Evolutionary conservation across 768 basidiomycete species (phyloP).

Genomic region (Boletus barrowsii): DNA sequence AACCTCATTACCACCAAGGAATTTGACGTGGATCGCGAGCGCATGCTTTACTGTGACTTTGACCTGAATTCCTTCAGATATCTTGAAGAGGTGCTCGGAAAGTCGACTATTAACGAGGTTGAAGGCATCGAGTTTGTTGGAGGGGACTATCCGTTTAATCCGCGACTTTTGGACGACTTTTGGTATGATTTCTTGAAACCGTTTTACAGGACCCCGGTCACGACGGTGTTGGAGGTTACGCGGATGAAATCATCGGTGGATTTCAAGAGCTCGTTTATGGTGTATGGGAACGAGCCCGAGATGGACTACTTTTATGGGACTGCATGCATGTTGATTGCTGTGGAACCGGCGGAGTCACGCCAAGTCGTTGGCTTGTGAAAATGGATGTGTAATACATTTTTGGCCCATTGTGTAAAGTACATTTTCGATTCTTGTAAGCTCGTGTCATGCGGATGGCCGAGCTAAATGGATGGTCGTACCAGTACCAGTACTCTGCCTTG

Average conservation of each 20-base stretch:
- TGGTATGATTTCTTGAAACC: neutral
- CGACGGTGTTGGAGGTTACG: conserved; percentile 9
- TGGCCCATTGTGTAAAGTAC: too few relatives aligned
- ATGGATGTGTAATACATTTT: neutral
- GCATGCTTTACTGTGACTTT: too few relatives aligned
- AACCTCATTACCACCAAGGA: too few relatives aligned
- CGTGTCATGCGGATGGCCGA: too few relatives aligned
- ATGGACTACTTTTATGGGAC: conserved; percentile 11
- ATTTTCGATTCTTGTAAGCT: too few relatives aligned
- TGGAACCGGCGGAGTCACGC: conserved; percentile 4
- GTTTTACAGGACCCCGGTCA: conserved; percentile 2
- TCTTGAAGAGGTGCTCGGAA: too few relatives aligned
- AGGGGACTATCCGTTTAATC: neutral
- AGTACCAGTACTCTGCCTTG: too few relatives aligned
- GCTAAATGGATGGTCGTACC: too few relatives aligned
- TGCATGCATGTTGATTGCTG: conserved; percentile 13
- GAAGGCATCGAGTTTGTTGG: neutral
- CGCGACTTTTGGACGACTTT: neutral
- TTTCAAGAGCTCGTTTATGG: neutral
- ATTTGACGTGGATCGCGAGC: too few relatives aligned
- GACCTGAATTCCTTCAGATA: too few relatives aligned
- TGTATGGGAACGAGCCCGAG: conserved; percentile 2
- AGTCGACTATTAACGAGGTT: too few relatives aligned
- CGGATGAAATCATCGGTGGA: conserved; percentile 7
- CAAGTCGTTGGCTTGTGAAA: neutral